These are phyloP conservation scores for Syzygium aromaticum DNA, from an alignment of 345 rosid species.

Conservation along the genomic window DNA sequence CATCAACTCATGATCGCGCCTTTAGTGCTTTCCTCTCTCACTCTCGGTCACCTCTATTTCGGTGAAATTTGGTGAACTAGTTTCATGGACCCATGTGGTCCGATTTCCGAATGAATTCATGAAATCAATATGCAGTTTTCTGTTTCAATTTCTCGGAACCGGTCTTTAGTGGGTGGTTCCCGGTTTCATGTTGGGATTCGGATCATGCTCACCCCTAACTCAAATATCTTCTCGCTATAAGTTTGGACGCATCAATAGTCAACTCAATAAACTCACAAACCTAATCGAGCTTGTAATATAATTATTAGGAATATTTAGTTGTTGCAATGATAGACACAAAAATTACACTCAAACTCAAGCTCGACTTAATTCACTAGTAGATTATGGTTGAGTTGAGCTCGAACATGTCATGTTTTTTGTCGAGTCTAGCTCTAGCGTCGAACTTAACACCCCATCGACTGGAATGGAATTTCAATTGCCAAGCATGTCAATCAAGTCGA, in stretches of 20 bases:
- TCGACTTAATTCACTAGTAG: not conserved
- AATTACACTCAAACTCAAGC: not conserved
- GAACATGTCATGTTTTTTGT: not conserved
- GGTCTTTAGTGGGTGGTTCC: too few relatives aligned
- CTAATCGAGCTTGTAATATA: not conserved
- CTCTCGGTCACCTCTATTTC: too few relatives aligned
- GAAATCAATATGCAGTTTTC: too few relatives aligned
- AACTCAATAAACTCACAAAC: not conserved
- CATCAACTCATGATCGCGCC: too few relatives aligned
- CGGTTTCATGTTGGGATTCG: too few relatives aligned
- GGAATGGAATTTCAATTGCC: not conserved
- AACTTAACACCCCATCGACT: not conserved
- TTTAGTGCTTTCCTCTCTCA: too few relatives aligned
- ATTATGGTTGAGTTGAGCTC: not conserved
- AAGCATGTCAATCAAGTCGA: fast-evolving
- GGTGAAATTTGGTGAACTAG: too few relatives aligned
- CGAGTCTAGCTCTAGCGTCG: fast-evolving
- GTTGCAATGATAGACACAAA: not conserved
- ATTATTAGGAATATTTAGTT: too few relatives aligned
- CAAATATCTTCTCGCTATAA: fast-evolving
- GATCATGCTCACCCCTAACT: too few relatives aligned
- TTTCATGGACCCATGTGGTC: too few relatives aligned
- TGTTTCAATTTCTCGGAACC: too few relatives aligned
- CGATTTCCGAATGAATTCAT: too few relatives aligned
- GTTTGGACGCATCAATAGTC: fast-evolving